These are phyloP conservation scores for Acarospora socialis DNA, from an alignment of 2,329 filamentous ascomycete genomes.

Conservation along the genomic window DNA sequence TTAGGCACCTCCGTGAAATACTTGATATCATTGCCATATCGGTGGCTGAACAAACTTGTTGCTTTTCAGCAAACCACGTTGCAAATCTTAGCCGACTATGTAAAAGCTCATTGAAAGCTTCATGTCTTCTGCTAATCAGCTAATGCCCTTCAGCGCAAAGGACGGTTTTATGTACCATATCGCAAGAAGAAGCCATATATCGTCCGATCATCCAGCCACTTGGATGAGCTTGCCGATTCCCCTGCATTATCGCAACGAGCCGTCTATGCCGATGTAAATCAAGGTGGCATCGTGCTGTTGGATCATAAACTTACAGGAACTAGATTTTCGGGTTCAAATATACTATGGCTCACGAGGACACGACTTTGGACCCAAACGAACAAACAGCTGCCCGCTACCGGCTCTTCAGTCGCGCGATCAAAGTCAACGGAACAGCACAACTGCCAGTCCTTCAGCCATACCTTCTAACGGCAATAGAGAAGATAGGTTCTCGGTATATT, in stretches of 20 bases:
- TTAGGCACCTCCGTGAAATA: background rate
- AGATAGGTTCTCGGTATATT: background rate
- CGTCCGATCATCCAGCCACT: background rate
- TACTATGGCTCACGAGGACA: conserved; percentile 9
- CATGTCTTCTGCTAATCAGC: background rate
- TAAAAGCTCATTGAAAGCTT: background rate
- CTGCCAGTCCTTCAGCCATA: conserved; percentile 2
- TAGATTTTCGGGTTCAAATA: conserved; percentile 16
- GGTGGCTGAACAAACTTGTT: background rate
- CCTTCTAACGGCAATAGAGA: conserved; percentile 2
- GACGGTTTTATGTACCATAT: background rate
- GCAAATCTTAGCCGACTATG: background rate
- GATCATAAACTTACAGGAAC: background rate
- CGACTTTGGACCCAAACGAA: conserved; percentile 11
- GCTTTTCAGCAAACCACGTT: background rate
- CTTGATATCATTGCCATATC: background rate
- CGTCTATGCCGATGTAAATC: conserved; percentile 13
- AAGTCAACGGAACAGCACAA: conserved; percentile 8
- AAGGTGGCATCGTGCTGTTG: background rate
- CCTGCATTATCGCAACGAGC: conserved; percentile 12
- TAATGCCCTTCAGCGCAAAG: background rate
- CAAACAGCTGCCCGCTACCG: conserved; percentile 4
- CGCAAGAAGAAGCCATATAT: background rate
- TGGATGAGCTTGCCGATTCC: background rate
- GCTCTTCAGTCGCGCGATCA: conserved; percentile 10